Evolutionary conservation across 2,329 filamentous ascomycete species (phyloP).

Genomic region (Nigrograna mackinnonii): DNA sequence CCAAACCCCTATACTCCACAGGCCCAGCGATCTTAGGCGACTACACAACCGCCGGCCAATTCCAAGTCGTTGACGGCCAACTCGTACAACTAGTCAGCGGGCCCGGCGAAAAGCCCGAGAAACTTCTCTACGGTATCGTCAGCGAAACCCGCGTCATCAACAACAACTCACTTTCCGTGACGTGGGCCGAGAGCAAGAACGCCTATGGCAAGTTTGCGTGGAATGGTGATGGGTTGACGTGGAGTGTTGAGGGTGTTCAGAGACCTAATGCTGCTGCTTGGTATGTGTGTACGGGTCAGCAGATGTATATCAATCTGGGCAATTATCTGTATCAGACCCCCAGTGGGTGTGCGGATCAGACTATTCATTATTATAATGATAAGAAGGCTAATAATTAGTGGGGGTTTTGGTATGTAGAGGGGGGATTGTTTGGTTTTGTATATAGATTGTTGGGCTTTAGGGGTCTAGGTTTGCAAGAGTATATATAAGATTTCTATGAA

Average conservation of each 20-base stretch:
- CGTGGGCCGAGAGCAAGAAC: slow-evolving; percentile 56
- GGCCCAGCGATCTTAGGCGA: slow-evolving; percentile 56
- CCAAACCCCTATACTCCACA: slow-evolving; percentile 39
- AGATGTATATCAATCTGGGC: slow-evolving; percentile 62
- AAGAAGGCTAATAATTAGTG: slow-evolving; percentile 31
- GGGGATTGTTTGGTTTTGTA: not conserved
- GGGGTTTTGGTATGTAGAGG: too few relatives aligned
- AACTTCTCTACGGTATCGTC: slow-evolving; percentile 37
- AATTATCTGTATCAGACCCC: slow-evolving; percentile 63
- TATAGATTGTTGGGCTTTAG: too few relatives aligned
- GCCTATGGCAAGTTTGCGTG: slow-evolving; percentile 61
- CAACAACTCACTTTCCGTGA: slow-evolving; percentile 50
- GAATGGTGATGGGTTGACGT: slow-evolving; percentile 62
- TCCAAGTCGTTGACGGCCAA: slow-evolving; percentile 60
- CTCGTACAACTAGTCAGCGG: slow-evolving; percentile 57
- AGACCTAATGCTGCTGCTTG: slow-evolving; percentile 62
- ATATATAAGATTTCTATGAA: too few relatives aligned
- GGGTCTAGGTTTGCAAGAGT: too few relatives aligned
- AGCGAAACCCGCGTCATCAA: slow-evolving; percentile 29
- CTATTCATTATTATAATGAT: slow-evolving; percentile 47
- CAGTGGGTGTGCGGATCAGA: slow-evolving; percentile 61
- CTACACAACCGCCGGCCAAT: slow-evolving; percentile 61
- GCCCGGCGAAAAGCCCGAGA: slow-evolving; percentile 49
- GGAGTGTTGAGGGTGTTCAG: slow-evolving; percentile 53
- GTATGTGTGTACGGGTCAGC: slow-evolving; percentile 59